These are phyloP conservation scores for Tulasnella sp. DNA, from an alignment of 768 basidiomycete genomes.

Conservation along the genomic window DNA sequence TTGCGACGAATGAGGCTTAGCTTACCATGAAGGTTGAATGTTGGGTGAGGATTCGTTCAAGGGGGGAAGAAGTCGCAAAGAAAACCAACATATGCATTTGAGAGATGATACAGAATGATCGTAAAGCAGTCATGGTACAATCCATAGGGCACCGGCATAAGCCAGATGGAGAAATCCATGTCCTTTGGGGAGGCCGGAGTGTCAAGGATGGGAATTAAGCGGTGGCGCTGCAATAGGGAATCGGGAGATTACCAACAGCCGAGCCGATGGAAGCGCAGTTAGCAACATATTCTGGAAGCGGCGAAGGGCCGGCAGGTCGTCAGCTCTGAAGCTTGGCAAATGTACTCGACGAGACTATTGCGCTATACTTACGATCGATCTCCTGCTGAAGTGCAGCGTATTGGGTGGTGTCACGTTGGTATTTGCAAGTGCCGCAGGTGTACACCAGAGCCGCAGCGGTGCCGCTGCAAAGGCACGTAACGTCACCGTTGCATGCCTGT, in stretches of 20 bases:
- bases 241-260: background rate
- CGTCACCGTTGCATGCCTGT: background rate
- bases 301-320: background rate
- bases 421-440: background rate
- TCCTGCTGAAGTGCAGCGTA: background rate
- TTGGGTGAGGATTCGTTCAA: too few species aligned
- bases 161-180: too few species aligned
- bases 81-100: background rate
- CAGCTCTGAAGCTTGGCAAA: background rate
- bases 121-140: background rate
- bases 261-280: background rate
- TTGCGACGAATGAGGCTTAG: background rate
- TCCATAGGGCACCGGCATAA: too few species aligned
- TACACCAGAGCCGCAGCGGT: background rate
- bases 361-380: background rate
- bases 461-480: background rate
- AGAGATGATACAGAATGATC: background rate
- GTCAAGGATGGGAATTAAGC: background rate
- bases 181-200: too few species aligned
- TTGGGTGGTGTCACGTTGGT: background rate
- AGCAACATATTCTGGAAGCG: background rate
- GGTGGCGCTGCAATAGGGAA: background rate
- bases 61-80: background rate
- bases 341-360: background rate
- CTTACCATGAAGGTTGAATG: background rate